Conservation (phyloP, 345 rosid genomes). For the Hibiscus syriacus region DNA sequence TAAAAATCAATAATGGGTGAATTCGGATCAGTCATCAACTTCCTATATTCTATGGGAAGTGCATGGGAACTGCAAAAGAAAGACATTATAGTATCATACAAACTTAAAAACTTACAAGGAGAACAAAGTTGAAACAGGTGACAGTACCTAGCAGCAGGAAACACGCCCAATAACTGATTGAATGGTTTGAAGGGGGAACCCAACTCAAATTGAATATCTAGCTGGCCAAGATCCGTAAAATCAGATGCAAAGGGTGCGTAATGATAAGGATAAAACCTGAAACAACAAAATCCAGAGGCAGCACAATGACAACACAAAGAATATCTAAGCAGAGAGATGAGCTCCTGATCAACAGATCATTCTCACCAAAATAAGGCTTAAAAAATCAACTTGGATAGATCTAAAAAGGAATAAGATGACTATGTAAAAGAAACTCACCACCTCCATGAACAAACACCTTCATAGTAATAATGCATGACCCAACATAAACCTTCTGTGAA, state of each 20-base stretch:
- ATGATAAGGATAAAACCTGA: conserved; percentile 76
- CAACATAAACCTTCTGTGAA: conserved; percentile 93
- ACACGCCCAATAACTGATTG: conserved; percentile 87
- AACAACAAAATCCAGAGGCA: not conserved
- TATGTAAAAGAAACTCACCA: conserved; percentile 35
- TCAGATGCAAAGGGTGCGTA: conserved; percentile 99
- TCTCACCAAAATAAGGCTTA: not conserved
- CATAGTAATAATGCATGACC: conserved; percentile 96
- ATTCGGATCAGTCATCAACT: conserved; percentile 77
- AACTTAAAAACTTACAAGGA: not conserved
- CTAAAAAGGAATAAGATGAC: not conserved
- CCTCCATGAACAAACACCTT: conserved; percentile 93
- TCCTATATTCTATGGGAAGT: conserved; percentile 72
- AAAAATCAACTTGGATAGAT: not conserved
- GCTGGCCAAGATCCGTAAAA: conserved; percentile 63
- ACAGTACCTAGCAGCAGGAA: conserved; percentile 61
- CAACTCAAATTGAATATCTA: conserved; percentile 56
- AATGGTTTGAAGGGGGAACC: conserved; percentile 54
- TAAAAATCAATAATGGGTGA: conserved; percentile 88
- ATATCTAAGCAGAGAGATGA: not conserved
- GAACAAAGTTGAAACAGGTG: not conserved
- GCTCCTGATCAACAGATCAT: not conserved
- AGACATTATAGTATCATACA: not conserved
- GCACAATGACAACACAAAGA: not conserved
- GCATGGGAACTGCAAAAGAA: conserved; percentile 63